Conservation (phyloP, 2,329 filamentous ascomycete genomes). For the Neonectria neomacrospora region DNA sequence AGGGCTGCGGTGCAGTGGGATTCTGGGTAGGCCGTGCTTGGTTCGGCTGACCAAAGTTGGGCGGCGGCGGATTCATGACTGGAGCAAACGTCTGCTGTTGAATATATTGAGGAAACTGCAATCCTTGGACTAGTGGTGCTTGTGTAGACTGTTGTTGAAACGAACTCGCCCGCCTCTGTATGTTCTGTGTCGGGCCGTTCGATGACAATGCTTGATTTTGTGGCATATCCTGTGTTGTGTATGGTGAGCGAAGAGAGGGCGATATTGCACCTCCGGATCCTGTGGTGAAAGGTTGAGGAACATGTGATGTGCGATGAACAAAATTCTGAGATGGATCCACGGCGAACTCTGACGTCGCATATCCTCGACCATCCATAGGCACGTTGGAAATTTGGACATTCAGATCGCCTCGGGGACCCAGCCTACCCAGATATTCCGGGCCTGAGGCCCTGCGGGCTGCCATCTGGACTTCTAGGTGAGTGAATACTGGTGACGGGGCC, state of each 20-base stretch:
- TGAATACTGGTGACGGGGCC: conserved; percentile 14
- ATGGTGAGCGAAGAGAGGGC: background rate
- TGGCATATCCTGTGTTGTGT: background rate
- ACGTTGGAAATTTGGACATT: background rate
- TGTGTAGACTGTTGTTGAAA: conserved; percentile 10
- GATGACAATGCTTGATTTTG: background rate
- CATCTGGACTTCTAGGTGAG: conserved; percentile 23
- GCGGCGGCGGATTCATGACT: background rate
- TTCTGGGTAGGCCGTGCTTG: conserved; percentile 1
- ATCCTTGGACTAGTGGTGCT: background rate
- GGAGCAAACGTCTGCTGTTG: background rate
- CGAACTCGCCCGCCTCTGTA: background rate
- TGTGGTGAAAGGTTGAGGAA: background rate
- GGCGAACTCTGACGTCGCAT: background rate
- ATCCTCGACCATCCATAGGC: background rate
- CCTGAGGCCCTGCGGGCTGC: conserved; percentile 11
- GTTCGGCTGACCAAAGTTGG: background rate
- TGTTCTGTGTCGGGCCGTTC: background rate
- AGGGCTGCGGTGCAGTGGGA: background rate
- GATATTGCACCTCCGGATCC: background rate
- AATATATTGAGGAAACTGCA: conserved; percentile 22
- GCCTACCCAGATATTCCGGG: background rate
- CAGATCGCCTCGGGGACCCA: background rate
- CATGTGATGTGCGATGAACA: background rate
- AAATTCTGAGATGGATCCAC: conserved; percentile 2